A percentile compares a stretch with the other conserved stretches of the same genome.
These are phyloP conservation scores for Wickerhamomyces subpelliculosus DNA, from an alignment of 805 yeast species.

Conservation along the genomic window DNA sequence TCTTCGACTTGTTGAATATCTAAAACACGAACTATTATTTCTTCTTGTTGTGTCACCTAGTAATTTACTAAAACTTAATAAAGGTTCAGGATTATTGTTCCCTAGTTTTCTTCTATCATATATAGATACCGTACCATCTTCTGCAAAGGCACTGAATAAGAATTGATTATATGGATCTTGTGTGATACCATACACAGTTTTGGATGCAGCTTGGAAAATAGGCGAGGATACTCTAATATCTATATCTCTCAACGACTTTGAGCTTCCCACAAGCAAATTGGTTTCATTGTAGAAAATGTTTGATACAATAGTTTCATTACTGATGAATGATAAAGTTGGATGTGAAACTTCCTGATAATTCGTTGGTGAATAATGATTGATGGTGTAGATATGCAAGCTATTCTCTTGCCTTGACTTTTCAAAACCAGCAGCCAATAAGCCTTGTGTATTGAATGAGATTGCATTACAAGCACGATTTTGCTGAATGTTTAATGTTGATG, in stretches of 20 bases:
- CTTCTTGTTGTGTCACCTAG: conserved; percentile 56
- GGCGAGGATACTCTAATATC: conserved; percentile 66
- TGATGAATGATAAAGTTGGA: conserved; percentile 51
- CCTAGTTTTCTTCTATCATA: conserved; percentile 71
- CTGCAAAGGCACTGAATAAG: conserved; percentile 69
- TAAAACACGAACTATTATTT: conserved; percentile 55
- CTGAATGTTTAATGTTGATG: conserved; percentile 24
- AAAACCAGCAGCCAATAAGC: conserved; percentile 68
- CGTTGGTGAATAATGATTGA: conserved; percentile 47
- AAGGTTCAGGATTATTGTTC: conserved; percentile 42
- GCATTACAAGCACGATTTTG: conserved; percentile 73
- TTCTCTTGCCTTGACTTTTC: conserved; percentile 58
- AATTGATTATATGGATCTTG: conserved; percentile 63
- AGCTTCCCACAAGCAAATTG: conserved; percentile 63
- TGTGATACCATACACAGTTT: conserved; percentile 59
- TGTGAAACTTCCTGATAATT: conserved; percentile 44
- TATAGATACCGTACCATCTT: conserved; percentile 76
- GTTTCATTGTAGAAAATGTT: conserved; percentile 59
- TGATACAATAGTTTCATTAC: conserved; percentile 70
- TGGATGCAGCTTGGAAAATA: conserved; percentile 66
- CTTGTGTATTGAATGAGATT: conserved; percentile 57
- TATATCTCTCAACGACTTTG: conserved; percentile 70
- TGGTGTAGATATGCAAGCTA: conserved; percentile 75
- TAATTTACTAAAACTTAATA: conserved; percentile 52
- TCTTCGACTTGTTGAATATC: conserved; percentile 56